Base-by-base conservation (phyloP, 1,139 yeast genomes). In the Hansenula sp. region DNA sequence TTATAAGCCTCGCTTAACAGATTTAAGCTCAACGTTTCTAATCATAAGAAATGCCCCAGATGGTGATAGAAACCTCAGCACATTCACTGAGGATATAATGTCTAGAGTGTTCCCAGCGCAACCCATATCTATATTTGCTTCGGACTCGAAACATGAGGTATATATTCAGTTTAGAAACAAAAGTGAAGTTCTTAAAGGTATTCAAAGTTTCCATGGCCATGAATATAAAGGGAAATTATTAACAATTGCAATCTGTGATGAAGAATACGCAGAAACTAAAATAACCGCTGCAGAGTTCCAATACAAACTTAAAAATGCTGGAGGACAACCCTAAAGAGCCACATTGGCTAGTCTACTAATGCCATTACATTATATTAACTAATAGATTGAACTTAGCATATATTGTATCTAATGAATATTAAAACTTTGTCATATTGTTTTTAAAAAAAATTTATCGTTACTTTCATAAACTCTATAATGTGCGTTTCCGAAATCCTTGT, bases 141-240 rank as follows among this genome's bases (percentile, higher is more conserved):
- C 25, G 8, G 25, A 21, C 25, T 5, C 9, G 25, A 21, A 31
- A 5, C 19, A 21, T 5, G 21, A 29, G 8, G 15, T 25, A 3
- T 11, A 24, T n/a, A 5, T 40, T 11, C 21, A 19, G n/a, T 31
- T 40, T n/a, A 10, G 8, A n/a, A 24, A 30, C 10, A 34, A 31
- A 11, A 11, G n/a, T 9, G 33, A 31, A 17, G 35, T 41, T n/a
- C 4, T 36, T 6, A 10, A n/a, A 9, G n/a, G 16, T 3, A 17
- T 36, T 4, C n/a, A 36, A 15, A n/a, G 24, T 12, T 15, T 41
- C 11, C 43, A 41, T 41, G 33, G 31, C 5, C 13, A 10, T n/a
- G 12, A 7, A 16, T 41, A 41, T 28, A 4, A 27, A 12, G 12
- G 30, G 2, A 2, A 15, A 12, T 3, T 27, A 15, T n/a, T 41